Base-by-base conservation (phyloP, 2,329 filamentous ascomycete genomes). In the Harringtonia lauricola region DNA sequence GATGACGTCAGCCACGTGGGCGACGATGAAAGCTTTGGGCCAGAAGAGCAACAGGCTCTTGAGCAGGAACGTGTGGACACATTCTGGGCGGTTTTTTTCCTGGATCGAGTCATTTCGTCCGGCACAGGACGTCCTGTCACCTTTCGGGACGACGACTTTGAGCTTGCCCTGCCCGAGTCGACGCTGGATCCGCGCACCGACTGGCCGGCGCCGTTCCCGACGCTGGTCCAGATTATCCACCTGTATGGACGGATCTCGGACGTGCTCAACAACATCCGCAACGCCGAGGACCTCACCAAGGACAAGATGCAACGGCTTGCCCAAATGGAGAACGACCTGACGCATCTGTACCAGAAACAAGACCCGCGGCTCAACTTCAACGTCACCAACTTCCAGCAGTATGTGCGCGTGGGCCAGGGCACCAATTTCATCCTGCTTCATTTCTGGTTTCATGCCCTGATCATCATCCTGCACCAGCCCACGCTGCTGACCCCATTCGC, bases 81-180 rank as follows among this genome's bases (percentile, higher is more conserved):
- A 0, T 88, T 94, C 52, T 95, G 87, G 87, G 81, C 86, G 4
- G 83, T 94, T 12, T 94, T 94, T 59, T 82, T 94, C 51, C 72
- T 94, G 2, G 87, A 95, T 55, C 74, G 87, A 18, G 82, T 90
- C 48, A 90, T 94, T 22, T 94, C 87, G 0, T 90, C 85, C 0
- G 87, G 87, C 0, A 92, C 86, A 0, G 88, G 88, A 10, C 73
- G 87, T 15, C 83, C 86, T 1, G 87, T 90, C 12, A 94, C 86
- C 0, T 71, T 94, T 26, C 79, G 83, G 39, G 86, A 94, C 55
- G 82, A 86, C 47, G 87, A 94, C 52, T 89, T 90, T 51, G 88
- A 94, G 58, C 71, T 94, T 8, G 75, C 76, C 1, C 83, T 94
- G 37, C 77, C 76, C 0, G 66, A 65, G 10, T 61, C 69, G 0